phyloP scores from a whole-genome alignment of 2,329 filamentous ascomycete species.

The Coleophoma cylindrospora region DNA sequence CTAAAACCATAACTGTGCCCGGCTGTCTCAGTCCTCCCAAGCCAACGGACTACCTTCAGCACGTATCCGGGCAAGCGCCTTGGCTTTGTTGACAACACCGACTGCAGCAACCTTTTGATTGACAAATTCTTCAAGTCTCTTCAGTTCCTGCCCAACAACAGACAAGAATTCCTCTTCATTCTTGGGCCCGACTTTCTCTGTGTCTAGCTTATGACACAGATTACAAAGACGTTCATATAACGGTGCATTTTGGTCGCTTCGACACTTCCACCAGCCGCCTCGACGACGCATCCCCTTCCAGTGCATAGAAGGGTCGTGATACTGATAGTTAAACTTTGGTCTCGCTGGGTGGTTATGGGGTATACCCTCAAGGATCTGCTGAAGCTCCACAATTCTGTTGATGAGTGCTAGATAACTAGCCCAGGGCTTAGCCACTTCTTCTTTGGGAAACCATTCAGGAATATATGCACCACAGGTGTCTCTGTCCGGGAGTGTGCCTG shows the following conservation, averaged over 20 bases:
- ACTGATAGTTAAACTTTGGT: conserved; percentile 16
- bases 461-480: conserved; percentile 19
- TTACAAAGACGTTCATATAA: conserved; percentile 12
- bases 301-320: conserved; percentile 13
- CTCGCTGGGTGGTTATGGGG: conserved; percentile 1
- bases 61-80: not conserved
- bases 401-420: conserved; percentile 9
- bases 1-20: no score
- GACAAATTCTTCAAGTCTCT: not conserved
- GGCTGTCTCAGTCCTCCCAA: not conserved
- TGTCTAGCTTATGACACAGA: conserved; percentile 5
- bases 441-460: conserved; percentile 22
- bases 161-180: not conserved
- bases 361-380: conserved; percentile 10
- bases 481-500: conserved; percentile 15
- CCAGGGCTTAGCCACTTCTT: conserved; percentile 13
- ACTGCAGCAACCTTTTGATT: not conserved
- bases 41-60: not conserved
- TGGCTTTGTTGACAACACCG: not conserved
- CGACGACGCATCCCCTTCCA: conserved; percentile 15
- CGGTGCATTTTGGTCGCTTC: conserved; percentile 9
- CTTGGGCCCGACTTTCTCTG: not conserved
- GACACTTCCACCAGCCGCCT: conserved; percentile 24
- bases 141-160: no score
- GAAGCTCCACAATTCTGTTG: conserved; percentile 9